These are phyloP conservation scores for Leishmania turanica DNA, from an alignment of 208 protist genomes.

Conservation along the genomic window DNA sequence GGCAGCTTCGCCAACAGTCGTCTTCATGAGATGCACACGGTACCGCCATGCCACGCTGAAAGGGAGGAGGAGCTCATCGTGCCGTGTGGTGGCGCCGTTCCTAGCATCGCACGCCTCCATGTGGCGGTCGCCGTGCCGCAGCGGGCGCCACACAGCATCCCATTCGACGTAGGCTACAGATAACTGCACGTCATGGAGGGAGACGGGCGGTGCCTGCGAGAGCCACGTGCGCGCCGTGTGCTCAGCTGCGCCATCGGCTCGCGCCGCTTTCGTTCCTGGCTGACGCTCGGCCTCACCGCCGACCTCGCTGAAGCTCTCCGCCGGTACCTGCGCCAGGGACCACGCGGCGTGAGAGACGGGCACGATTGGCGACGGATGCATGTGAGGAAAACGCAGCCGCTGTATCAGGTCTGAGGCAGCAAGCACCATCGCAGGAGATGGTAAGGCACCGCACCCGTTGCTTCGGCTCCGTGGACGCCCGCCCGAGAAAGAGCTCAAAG, in stretches of 20 bases:
- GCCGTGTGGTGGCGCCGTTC: neutral
- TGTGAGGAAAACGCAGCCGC: slow-evolving; percentile 23
- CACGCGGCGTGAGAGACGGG: neutral
- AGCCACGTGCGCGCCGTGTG: neutral
- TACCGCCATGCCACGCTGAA: slow-evolving; percentile 11
- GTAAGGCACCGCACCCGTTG: neutral
- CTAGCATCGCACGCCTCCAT: neutral
- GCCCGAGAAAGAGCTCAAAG: neutral
- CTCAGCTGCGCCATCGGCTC: neutral
- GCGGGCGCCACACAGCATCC: neutral
- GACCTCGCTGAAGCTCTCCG: neutral
- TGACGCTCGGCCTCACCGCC: neutral
- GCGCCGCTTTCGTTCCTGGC: slow-evolving; percentile 4
- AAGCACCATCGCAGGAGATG: slow-evolving; percentile 12
- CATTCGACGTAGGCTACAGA: slow-evolving; percentile 18
- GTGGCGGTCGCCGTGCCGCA: neutral
- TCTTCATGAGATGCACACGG: slow-evolving; percentile 13
- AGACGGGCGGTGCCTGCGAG: slow-evolving; percentile 8
- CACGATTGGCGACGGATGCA: neutral
- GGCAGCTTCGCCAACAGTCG: neutral
- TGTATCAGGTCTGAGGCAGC: slow-evolving; percentile 25
- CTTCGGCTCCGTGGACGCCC: neutral
- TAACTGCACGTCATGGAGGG: slow-evolving; percentile 28
- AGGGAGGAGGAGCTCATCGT: slow-evolving; percentile 6
- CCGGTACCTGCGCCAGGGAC: neutral